Evolutionary conservation across 352 stramenopile genomes (phyloP).

Genomic region (Globisporangium spinosum): DNA sequence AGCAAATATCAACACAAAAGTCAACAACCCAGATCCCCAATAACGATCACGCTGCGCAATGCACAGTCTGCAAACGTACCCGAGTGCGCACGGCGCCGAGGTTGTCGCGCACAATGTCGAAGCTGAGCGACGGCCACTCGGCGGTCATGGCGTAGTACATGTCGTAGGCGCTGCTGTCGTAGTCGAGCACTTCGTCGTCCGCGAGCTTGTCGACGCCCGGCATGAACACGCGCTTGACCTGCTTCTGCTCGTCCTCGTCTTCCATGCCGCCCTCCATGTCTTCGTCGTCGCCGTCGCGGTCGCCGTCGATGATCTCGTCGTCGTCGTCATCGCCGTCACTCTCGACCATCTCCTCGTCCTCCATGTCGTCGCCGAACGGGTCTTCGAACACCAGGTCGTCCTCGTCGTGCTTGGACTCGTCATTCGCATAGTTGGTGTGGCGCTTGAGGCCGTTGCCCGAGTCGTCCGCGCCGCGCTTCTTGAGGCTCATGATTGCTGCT

Average conservation of each 20-base stretch:
- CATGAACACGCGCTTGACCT: slow-evolving; percentile 92
- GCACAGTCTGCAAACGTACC: slow-evolving; percentile 7
- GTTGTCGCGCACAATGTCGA: slow-evolving; percentile 96
- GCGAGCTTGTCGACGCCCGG: slow-evolving; percentile 87
- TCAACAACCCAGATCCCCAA: not conserved
- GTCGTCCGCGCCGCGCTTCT: slow-evolving; percentile 65
- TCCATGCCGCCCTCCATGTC: slow-evolving; percentile 67
- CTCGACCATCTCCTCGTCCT: slow-evolving; percentile 90
- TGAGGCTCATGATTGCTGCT: slow-evolving; percentile 50
- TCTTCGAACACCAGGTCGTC: slow-evolving; percentile 87
- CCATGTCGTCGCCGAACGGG: slow-evolving; percentile 85
- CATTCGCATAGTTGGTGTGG: slow-evolving; percentile 29
- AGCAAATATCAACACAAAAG: not conserved
- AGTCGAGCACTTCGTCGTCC: slow-evolving; percentile 96
- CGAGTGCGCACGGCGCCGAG: slow-evolving; percentile 90
- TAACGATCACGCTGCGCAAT: not conserved
- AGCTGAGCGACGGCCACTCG: slow-evolving; percentile 97
- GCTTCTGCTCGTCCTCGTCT: slow-evolving; percentile 43
- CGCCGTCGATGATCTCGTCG: slow-evolving; percentile 57
- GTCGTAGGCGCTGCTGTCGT: slow-evolving; percentile 98
- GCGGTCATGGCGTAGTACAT: slow-evolving; percentile 98
- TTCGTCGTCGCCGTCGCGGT: slow-evolving; percentile 36
- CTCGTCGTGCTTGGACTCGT: slow-evolving; percentile 27
- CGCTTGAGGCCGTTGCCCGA: slow-evolving; percentile 49
- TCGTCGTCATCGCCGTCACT: slow-evolving; percentile 68